Percentiles rank a stretch among this genome's conserved stretches.
Conservation (phyloP, 768 basidiomycete species). For the Atractiella rhizophila region DNA sequence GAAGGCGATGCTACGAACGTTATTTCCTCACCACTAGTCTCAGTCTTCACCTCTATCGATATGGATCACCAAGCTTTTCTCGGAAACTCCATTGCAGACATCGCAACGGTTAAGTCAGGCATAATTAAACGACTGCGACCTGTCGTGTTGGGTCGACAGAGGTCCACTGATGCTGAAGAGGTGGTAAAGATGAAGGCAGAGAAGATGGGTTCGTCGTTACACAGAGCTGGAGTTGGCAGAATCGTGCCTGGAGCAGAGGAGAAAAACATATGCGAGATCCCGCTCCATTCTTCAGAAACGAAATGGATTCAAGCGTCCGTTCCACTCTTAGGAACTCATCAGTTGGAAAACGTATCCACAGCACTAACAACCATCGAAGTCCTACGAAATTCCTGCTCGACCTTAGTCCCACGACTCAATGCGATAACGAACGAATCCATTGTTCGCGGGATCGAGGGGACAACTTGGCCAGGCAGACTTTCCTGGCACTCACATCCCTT, state of each 20-base stretch:
- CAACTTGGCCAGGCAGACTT: constrained; percentile 60
- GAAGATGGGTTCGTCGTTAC: constrained; percentile 27
- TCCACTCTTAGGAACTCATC: constrained; percentile 55
- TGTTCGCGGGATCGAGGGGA: constrained; percentile 32
- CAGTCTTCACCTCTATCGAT: constrained; percentile 65
- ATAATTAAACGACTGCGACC: constrained; percentile 36
- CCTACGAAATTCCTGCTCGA: constrained; percentile 25
- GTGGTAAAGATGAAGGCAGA: constrained; percentile 23
- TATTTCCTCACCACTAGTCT: constrained; percentile 45
- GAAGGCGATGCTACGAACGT: constrained; percentile 77
- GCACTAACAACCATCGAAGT: constrained; percentile 38
- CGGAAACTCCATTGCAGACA: constrained; percentile 44
- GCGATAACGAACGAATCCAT: constrained; percentile 31
- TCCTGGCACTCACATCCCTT: constrained; percentile 28
- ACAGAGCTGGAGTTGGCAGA: constrained; percentile 24
- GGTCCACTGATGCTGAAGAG: constrained; percentile 21
- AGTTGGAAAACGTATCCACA: constrained; percentile 54
- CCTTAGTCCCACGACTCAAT: constrained; percentile 15
- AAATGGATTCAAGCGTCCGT: constrained; percentile 19
- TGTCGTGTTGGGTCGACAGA: constrained; percentile 44
- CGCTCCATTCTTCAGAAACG: neutral
- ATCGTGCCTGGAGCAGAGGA: constrained; percentile 2
- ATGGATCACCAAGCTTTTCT: constrained; percentile 82
- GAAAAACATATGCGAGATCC: neutral
- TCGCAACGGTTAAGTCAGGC: constrained; percentile 57